Percentiles rank a stretch among this genome's conserved stretches.
Evolutionary conservation across 1,284 basidiomycete species (phyloP).

Genomic region (Marasmius oreades): DNA sequence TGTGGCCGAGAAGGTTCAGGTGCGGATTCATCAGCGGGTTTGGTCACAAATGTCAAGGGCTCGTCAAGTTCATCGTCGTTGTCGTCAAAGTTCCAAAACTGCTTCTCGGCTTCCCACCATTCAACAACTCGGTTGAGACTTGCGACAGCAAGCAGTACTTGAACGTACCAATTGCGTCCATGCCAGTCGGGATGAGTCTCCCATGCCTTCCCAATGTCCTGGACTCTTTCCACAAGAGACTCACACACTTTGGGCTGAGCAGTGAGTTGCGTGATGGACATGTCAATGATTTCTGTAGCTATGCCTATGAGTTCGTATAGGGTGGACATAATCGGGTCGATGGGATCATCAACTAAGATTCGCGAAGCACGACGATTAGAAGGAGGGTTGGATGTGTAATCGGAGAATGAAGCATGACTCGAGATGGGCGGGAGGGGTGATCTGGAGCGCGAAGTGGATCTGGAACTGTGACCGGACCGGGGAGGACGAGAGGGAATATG

Average conservation of each 20-base stretch:
- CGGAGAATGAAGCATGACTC: conserved; percentile 61
- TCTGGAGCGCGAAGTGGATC: conserved; percentile 92
- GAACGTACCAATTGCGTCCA: conserved; percentile 97
- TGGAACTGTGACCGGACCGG: conserved; percentile 81
- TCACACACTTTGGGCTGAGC: conserved; percentile 83
- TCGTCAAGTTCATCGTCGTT: conserved; percentile 89
- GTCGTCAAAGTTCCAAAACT: conserved; percentile 99
- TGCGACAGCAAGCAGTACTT: conserved; percentile 94
- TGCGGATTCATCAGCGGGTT: conserved; percentile 65
- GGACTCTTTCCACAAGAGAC: conserved; percentile 85
- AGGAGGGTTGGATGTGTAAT: conserved; percentile 45
- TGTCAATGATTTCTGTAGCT: conserved; percentile 93
- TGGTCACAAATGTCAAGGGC: conserved; percentile 85
- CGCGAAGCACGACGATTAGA: conserved; percentile 70
- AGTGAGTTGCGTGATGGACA: conserved; percentile 83
- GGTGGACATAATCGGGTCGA: conserved; percentile 87
- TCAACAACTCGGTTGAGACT: conserved; percentile 95
- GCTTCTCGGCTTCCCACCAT: conserved; percentile 99
- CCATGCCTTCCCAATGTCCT: conserved; percentile 91
- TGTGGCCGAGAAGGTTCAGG: conserved; percentile 39
- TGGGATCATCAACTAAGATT: conserved; percentile 71
- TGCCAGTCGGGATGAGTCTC: conserved; percentile 98
- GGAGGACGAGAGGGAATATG: conserved; percentile 69
- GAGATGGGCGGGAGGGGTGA: conserved; percentile 85
- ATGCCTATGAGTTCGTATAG: conserved; percentile 92